These are phyloP conservation scores for Fusarium sp. DNA, from an alignment of 2,329 filamentous ascomycete species.

Conservation along the genomic window DNA sequence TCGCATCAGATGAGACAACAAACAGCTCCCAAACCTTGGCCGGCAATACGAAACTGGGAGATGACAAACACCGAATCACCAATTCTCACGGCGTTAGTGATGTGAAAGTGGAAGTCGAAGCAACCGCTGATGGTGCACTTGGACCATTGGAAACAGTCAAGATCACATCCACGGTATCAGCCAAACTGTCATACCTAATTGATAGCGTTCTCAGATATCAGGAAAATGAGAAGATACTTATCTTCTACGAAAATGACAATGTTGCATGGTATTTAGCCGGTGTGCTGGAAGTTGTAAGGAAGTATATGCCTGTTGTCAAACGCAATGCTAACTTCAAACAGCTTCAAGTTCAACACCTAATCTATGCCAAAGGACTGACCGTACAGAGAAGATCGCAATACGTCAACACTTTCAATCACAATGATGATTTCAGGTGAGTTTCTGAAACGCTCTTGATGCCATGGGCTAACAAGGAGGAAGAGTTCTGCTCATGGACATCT, in stretches of 20 bases:
- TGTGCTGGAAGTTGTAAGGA: constrained; percentile 75
- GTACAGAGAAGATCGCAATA: constrained; percentile 76
- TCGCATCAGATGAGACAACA: constrained; percentile 13
- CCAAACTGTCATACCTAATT: constrained; percentile 88
- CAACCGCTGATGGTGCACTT: constrained; percentile 39
- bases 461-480: constrained; percentile 49
- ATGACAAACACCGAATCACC: constrained; percentile 49
- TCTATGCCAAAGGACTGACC: constrained; percentile 73
- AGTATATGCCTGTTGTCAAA: background rate
- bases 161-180: constrained; percentile 83
- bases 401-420: constrained; percentile 80
- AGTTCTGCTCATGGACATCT: constrained; percentile 91
- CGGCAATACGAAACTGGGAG: constrained; percentile 57
- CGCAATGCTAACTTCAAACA: constrained; percentile 39
- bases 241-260: constrained; percentile 93
- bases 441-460: background rate
- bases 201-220: constrained; percentile 77
- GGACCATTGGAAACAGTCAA: constrained; percentile 67
- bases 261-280: constrained; percentile 87
- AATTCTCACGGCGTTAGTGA: constrained; percentile 46
- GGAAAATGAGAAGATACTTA: constrained; percentile 81
- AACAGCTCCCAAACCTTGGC: constrained; percentile 46
- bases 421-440: constrained; percentile 65
- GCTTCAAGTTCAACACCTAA: constrained; percentile 70
- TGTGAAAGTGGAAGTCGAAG: constrained; percentile 33